A percentile compares a stretch with the other conserved stretches of the same genome.
These are phyloP conservation scores for Yamadazyma mexicana DNA, from an alignment of 1,139 yeast genomes.

Conservation along the genomic window DNA sequence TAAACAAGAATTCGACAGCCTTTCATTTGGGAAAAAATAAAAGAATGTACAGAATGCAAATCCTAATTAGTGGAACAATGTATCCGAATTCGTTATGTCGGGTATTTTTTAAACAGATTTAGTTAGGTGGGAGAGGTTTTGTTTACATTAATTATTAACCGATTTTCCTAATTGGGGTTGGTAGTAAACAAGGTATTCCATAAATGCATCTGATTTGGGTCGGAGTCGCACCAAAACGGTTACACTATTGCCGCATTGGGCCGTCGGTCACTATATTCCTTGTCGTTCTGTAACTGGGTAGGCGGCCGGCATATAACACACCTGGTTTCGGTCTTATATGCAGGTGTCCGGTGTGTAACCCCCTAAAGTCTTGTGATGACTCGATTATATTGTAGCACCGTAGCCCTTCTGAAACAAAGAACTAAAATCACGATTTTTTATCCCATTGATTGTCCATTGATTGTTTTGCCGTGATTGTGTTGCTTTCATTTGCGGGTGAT, in stretches of 20 bases:
- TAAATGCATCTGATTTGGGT: neutral
- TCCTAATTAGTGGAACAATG: neutral
- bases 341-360: neutral
- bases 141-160: neutral
- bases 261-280: too few species aligned
- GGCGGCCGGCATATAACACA: too few species aligned
- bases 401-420: neutral
- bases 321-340: too few species aligned
- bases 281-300: too few species aligned
- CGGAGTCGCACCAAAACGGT: neutral
- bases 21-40: neutral
- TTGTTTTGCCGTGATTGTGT: neutral
- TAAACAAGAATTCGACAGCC: too few species aligned
- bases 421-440: neutral
- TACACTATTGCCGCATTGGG: neutral
- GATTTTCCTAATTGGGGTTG: neutral
- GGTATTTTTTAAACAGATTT: neutral
- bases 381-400: too few species aligned
- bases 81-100: neutral
- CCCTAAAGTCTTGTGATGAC: too few species aligned
- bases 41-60: neutral
- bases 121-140: neutral
- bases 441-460: too few species aligned
- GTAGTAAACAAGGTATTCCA: constrained; percentile 2
- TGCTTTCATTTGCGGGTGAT: neutral